These are phyloP conservation scores for Tetradesmus lagerheimii DNA, from an alignment of 139 green algal genomes.

Conservation along the genomic window DNA sequence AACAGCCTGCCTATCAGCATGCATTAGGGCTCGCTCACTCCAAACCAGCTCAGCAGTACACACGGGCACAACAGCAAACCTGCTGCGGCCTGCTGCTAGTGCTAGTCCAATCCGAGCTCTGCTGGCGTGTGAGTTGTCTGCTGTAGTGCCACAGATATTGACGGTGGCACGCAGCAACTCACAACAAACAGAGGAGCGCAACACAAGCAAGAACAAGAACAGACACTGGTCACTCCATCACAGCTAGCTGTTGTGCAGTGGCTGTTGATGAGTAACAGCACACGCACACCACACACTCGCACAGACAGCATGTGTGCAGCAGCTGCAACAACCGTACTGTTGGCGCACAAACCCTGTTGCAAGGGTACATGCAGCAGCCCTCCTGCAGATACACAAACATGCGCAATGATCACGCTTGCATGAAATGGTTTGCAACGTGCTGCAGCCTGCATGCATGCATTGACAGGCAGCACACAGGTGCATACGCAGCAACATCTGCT, in stretches of 20 bases:
- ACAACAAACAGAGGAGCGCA: background rate
- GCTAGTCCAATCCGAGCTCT: background rate
- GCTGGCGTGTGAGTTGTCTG: background rate
- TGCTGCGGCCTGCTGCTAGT: background rate
- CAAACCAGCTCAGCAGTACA: background rate
- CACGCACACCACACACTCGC: background rate
- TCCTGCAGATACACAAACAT: background rate
- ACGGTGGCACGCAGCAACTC: background rate
- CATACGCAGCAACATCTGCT: background rate
- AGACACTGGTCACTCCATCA: background rate
- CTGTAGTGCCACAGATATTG: background rate
- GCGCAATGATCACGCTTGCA: background rate
- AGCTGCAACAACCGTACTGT: background rate
- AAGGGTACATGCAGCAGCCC: background rate
- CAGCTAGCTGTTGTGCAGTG: background rate
- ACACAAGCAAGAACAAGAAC: background rate
- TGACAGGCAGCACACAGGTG: background rate
- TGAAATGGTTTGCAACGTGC: background rate
- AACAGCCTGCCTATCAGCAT: background rate
- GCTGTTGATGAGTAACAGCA: background rate
- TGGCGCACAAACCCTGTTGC: background rate
- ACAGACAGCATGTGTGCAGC: conserved; percentile 4
- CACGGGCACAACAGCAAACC: background rate
- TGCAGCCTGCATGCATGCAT: background rate
- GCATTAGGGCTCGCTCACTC: background rate